A percentile compares a stretch with the other conserved stretches of the same genome.
phyloP scores from a whole-genome alignment of 305 asterid genomes.

The Fraxinus velutina region DNA sequence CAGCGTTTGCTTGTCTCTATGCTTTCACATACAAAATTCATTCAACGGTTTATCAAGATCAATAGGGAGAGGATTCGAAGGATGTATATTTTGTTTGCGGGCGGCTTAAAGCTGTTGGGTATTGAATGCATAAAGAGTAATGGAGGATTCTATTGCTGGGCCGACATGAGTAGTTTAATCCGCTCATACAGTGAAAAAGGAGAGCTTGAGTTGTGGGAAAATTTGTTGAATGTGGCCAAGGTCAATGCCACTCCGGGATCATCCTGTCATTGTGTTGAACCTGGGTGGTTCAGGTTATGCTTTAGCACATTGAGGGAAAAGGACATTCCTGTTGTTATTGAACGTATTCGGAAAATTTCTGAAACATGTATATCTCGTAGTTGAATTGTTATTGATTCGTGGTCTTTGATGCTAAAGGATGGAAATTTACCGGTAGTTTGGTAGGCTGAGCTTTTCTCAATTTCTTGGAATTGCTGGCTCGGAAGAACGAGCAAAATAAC shows the following conservation, averaged over 20 bases:
- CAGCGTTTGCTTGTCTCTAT: slow-evolving; percentile 42
- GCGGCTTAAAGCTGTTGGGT: slow-evolving; percentile 44
- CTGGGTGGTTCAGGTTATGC: slow-evolving; percentile 58
- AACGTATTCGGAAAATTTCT: slow-evolving; percentile 41
- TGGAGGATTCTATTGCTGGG: slow-evolving; percentile 61
- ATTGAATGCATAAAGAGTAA: slow-evolving; percentile 37
- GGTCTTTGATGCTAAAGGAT: background rate
- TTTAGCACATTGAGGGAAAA: slow-evolving; percentile 35
- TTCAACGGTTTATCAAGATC: slow-evolving; percentile 27
- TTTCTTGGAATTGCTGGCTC: background rate
- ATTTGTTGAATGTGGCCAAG: slow-evolving; percentile 39
- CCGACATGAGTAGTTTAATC: slow-evolving; percentile 51
- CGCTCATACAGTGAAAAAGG: slow-evolving; percentile 53
- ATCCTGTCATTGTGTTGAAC: slow-evolving; percentile 56
- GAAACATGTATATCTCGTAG: slow-evolving; percentile 39
- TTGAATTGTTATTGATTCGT: slow-evolving; percentile 19
- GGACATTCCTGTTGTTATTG: slow-evolving; percentile 40
- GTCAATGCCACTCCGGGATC: slow-evolving; percentile 52
- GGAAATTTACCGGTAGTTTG: background rate
- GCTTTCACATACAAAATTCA: slow-evolving; percentile 44
- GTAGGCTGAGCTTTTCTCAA: background rate
- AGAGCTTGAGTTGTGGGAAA: slow-evolving; percentile 58
- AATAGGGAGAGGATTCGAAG: slow-evolving; percentile 39
- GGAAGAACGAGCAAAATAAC: background rate
- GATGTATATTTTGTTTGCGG: slow-evolving; percentile 32